These are phyloP conservation scores for Trichoderma endophyticum DNA, from an alignment of 2,329 filamentous ascomycete species.

Conservation along the genomic window DNA sequence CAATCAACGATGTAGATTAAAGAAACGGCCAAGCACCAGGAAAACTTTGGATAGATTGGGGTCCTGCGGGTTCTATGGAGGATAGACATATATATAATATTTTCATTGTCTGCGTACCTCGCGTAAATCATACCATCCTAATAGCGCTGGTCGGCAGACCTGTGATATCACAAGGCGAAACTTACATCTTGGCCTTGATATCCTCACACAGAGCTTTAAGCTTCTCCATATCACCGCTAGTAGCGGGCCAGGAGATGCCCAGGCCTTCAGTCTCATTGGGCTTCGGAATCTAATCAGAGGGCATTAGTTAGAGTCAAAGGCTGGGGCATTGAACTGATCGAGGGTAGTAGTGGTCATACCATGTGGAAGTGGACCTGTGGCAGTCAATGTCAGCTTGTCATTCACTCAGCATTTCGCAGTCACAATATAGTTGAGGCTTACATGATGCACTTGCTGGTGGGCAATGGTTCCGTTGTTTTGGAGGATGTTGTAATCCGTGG, in stretches of 20 bases:
- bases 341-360: conserved; percentile 46
- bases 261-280: conserved; percentile 80
- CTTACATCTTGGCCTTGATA: conserved; percentile 83
- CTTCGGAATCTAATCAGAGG: conserved; percentile 73
- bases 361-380: conserved; percentile 86
- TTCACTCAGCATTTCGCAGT: background rate
- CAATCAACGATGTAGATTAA: conserved; percentile 17
- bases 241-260: conserved; percentile 73
- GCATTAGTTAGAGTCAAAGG: background rate
- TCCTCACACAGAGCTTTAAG: conserved; percentile 78
- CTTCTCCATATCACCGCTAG: conserved; percentile 74
- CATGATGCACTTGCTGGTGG: conserved; percentile 90
- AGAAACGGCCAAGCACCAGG: background rate
- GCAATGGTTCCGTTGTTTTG: conserved; percentile 94
- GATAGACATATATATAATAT: conserved; percentile 1
- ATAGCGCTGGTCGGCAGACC: background rate
- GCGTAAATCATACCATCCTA: background rate
- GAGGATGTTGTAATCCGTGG: conserved; percentile 83
- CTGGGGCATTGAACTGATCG: background rate
- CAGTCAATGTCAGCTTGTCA: conserved; percentile 6
- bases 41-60: conserved; percentile 3
- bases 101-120: background rate
- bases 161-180: background rate
- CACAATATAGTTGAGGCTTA: conserved; percentile 42
- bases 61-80: background rate